Percentiles rank a stretch among this genome's conserved stretches.
Conservation (phyloP, 1,284 basidiomycete genomes). For the Cutaneotrichosporon dermatis region DNA sequence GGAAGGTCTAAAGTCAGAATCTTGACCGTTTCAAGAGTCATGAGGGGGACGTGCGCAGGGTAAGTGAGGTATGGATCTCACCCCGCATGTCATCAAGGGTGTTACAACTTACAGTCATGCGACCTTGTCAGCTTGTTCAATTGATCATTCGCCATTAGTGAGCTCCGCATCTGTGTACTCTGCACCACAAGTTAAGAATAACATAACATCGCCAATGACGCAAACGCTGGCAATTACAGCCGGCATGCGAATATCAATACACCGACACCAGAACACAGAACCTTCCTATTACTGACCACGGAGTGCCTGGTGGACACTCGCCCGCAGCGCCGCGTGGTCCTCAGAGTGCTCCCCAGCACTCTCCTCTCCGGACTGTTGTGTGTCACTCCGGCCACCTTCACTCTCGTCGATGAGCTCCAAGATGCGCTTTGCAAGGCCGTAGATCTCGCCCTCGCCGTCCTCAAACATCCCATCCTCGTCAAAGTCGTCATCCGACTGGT, state of each 20-base stretch:
- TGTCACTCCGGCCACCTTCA: constrained; percentile 11
- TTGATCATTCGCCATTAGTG: too few species aligned
- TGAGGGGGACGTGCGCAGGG: too few species aligned
- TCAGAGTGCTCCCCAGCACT: constrained; percentile 24
- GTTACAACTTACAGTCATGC: too few species aligned
- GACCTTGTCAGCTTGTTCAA: too few species aligned
- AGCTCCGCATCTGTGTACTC: too few species aligned
- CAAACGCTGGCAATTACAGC: not conserved
- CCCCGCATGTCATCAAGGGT: too few species aligned
- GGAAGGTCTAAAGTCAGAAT: too few species aligned
- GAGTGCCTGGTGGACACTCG: constrained; percentile 45
- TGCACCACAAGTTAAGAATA: not conserved
- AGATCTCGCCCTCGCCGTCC: constrained; percentile 62
- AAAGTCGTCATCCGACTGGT: constrained; percentile 56
- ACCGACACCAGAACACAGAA: not conserved
- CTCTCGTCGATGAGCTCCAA: constrained; percentile 68
- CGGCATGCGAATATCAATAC: constrained; percentile 3
- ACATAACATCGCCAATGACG: constrained; percentile 7
- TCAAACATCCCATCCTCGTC: constrained; percentile 69
- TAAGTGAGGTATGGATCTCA: too few species aligned
- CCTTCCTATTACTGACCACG: constrained; percentile 16
- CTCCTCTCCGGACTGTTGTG: constrained; percentile 13
- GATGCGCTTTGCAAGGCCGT: constrained; percentile 74
- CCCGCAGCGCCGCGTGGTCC: constrained; percentile 41
- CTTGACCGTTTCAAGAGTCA: too few species aligned